A percentile compares a stretch with the other conserved stretches of the same genome.
Evolutionary conservation across 495 filamentous ascomycete genomes (phyloP).

Genomic region (Cudoniella acicularis): DNA sequence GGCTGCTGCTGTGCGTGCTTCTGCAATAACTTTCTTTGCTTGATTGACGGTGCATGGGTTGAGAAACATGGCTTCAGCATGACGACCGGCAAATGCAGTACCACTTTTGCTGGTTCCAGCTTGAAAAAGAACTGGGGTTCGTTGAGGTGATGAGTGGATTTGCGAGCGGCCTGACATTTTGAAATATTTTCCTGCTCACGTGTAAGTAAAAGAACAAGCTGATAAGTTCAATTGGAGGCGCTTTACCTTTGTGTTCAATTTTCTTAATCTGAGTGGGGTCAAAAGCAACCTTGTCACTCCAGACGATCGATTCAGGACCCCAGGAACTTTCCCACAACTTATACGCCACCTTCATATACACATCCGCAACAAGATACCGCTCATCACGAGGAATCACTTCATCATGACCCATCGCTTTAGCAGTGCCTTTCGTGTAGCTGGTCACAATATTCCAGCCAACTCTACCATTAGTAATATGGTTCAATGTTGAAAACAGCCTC

Average conservation of each 20-base stretch:
- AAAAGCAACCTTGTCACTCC: no score
- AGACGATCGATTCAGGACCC: no score
- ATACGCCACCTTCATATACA: background rate
- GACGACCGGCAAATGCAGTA: slow-evolving; percentile 52
- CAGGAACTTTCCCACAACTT: slow-evolving; percentile 57
- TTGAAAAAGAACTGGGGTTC: slow-evolving; percentile 61
- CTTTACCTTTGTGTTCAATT: no score
- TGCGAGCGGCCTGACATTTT: slow-evolving; percentile 44
- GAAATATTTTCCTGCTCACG: no score
- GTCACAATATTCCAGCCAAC: slow-evolving; percentile 67
- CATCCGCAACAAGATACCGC: slow-evolving; percentile 54
- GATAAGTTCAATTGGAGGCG: no score
- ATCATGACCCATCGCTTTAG: slow-evolving; percentile 54
- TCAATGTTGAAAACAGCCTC: slow-evolving; percentile 3
- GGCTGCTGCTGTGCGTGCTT: slow-evolving; percentile 47
- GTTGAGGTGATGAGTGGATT: slow-evolving; percentile 58
- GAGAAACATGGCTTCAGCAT: slow-evolving; percentile 63
- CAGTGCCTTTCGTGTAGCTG: slow-evolving; percentile 54
- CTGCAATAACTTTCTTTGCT: slow-evolving; percentile 47
- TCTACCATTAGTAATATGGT: slow-evolving; percentile 8
- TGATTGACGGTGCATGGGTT: slow-evolving; percentile 46
- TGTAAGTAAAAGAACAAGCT: no score
- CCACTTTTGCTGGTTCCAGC: slow-evolving; percentile 58
- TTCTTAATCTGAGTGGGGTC: no score
- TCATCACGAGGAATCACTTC: slow-evolving; percentile 57